Evolutionary conservation across 2,329 filamentous ascomycete species (phyloP).

Genomic region (Nannizziopsis arthrosporioides): DNA sequence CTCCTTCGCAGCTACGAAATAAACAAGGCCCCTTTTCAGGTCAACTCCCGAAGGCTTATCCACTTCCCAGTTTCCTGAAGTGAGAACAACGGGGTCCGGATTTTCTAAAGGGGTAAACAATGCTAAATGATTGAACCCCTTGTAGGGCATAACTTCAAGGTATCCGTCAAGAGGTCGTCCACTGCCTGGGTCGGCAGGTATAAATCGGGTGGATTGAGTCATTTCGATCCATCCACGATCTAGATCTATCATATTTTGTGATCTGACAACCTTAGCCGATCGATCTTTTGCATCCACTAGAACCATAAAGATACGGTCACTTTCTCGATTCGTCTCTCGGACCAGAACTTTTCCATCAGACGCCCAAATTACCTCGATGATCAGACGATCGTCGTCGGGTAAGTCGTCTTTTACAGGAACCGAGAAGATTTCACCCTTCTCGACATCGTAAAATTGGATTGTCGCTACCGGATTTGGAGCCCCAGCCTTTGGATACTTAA

Average conservation of each 20-base stretch:
- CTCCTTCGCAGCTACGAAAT: constrained; percentile 79
- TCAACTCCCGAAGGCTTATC: constrained; percentile 75
- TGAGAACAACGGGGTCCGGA: constrained; percentile 70
- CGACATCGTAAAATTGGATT: constrained; percentile 77
- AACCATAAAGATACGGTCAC: constrained; percentile 77
- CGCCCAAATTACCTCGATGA: constrained; percentile 88
- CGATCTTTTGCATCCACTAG: constrained; percentile 67
- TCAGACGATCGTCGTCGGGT: constrained; percentile 67
- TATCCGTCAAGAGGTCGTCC: constrained; percentile 77
- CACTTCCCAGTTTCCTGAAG: constrained; percentile 82
- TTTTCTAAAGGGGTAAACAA: constrained; percentile 87
- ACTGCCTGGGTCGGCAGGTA: constrained; percentile 69
- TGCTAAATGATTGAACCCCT: constrained; percentile 79
- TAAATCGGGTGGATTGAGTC: constrained; percentile 69
- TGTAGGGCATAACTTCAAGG: constrained; percentile 76
- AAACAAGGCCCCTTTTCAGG: constrained; percentile 72
- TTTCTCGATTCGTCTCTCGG: constrained; percentile 87
- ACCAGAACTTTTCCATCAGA: constrained; percentile 68
- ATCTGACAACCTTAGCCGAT: constrained; percentile 65
- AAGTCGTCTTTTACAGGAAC: constrained; percentile 71
- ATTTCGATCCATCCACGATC: constrained; percentile 98
- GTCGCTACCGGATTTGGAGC: constrained; percentile 85
- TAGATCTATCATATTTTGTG: constrained; percentile 65
- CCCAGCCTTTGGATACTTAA: constrained; percentile 97
- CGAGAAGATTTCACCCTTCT: constrained; percentile 63